phyloP scores from a whole-genome alignment of 129 eudicot genomes.

The Lactuca sativa region DNA sequence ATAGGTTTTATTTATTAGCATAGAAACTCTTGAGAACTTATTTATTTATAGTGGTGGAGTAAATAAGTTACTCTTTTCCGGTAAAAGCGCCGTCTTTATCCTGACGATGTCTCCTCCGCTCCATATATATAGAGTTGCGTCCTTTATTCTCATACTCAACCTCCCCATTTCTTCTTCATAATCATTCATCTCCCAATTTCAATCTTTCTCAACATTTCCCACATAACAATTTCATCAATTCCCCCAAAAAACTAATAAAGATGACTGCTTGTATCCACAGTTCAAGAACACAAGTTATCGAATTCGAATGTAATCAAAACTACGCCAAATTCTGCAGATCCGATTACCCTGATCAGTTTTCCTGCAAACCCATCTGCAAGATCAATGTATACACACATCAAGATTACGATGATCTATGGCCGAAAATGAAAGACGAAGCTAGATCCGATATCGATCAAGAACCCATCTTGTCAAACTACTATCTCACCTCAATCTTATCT shows the following conservation, averaged over 20 bases:
- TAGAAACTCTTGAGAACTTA: not conserved
- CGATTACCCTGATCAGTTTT: conserved; percentile 39
- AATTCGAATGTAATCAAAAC: conserved; percentile 28
- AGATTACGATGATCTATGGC: conserved; percentile 56
- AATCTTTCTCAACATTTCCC: conserved; percentile 9
- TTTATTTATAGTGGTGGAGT: no score
- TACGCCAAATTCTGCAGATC: conserved; percentile 42
- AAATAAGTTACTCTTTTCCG: not conserved
- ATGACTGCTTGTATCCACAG: conserved; percentile 73
- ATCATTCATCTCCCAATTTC: conserved; percentile 31
- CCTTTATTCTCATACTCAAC: conserved; percentile 13
- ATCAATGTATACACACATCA: conserved; percentile 9
- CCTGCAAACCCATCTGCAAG: conserved; percentile 48
- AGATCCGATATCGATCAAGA: conserved; percentile 60
- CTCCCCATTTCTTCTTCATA: conserved; percentile 5
- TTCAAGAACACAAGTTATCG: conserved; percentile 42
- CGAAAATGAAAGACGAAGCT: conserved; percentile 66
- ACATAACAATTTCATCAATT: conserved; percentile 4
- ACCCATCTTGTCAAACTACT: conserved; percentile 76
- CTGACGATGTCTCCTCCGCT: conserved; percentile 9
- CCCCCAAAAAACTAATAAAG: conserved; percentile 13
- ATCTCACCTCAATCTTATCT: conserved; percentile 50
- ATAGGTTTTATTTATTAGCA: no score
- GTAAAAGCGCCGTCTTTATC: conserved; percentile 26
- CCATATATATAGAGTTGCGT: conserved; percentile 29